phyloP scores from a whole-genome alignment of 2,329 filamentous ascomycete genomes.

The Alternaria solani region DNA sequence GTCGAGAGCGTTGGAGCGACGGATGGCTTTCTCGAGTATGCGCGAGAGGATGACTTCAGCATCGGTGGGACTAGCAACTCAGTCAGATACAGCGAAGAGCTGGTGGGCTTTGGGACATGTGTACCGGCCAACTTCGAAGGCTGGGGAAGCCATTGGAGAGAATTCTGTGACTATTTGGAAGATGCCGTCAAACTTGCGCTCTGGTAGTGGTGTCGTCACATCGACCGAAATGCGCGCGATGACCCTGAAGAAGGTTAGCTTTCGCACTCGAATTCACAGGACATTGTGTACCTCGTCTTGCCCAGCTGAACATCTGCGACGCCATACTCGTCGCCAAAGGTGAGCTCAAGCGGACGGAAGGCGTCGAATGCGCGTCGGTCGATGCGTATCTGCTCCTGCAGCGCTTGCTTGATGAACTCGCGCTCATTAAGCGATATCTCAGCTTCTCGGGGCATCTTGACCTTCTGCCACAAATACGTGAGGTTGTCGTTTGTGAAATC shows the following conservation, averaged over 20 bases:
- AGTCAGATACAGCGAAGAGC: conserved; percentile 30
- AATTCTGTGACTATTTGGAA: conserved; percentile 93
- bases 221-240: conserved; percentile 87
- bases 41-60: conserved; percentile 86
- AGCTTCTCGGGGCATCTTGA: conserved; percentile 86
- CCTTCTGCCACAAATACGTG: conserved; percentile 5
- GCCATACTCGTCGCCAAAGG: conserved; percentile 90
- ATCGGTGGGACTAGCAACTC: conserved; percentile 70
- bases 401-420: conserved; percentile 82
- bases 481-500: conserved; percentile 17
- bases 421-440: conserved; percentile 90
- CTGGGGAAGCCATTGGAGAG: conserved; percentile 88
- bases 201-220: conserved; percentile 82
- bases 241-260: conserved; percentile 64
- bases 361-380: conserved; percentile 85
- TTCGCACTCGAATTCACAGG: not conserved
- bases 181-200: conserved; percentile 93
- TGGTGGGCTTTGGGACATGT: conserved; percentile 20
- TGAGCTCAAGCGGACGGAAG: conserved; percentile 78
- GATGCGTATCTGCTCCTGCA: conserved; percentile 80
- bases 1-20: conserved; percentile 89
- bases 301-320: conserved; percentile 86
- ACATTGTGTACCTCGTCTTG: conserved; percentile 76
- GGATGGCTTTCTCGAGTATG: conserved; percentile 91
- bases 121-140: conserved; percentile 83